These are phyloP conservation scores for Podaxis pistillaris DNA, from an alignment of 768 basidiomycete species.

Conservation along the genomic window DNA sequence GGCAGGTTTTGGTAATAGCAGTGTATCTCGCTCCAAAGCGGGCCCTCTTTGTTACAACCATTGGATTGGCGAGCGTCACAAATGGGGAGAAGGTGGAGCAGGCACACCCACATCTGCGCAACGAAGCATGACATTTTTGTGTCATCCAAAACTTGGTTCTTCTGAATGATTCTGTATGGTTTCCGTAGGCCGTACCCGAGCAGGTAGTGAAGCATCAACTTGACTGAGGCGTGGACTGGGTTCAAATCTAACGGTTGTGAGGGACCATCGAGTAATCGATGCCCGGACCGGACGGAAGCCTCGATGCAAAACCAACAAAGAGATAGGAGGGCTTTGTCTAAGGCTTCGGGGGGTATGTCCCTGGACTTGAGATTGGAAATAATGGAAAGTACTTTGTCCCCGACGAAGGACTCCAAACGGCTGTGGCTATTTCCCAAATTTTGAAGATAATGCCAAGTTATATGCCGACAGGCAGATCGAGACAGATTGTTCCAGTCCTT, in stretches of 20 bases:
- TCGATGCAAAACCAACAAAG: conserved; percentile 13
- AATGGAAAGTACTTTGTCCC: not conserved
- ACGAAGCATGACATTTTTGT: conserved; percentile 6
- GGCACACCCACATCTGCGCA: conserved; percentile 14
- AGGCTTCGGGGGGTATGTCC: not conserved
- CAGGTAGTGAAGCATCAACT: conserved; percentile 4
- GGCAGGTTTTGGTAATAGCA: not conserved
- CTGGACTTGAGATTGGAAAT: not conserved
- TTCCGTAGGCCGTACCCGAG: conserved; percentile 8
- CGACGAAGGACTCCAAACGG: not conserved
- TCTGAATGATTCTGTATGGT: not conserved
- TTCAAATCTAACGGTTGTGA: conserved; percentile 4
- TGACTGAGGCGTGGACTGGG: conserved; percentile 4
- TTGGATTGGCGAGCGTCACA: not conserved
- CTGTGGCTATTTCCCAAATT: not conserved
- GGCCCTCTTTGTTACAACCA: not conserved
- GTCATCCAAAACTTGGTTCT: conserved; percentile 4
- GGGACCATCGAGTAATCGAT: not conserved
- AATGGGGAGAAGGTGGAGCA: conserved; percentile 4
- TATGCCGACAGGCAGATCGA: conserved; percentile 4
- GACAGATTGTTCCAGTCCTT: conserved; percentile 7
- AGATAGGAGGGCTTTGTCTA: conserved; percentile 7
- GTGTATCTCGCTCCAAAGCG: conserved; percentile 6
- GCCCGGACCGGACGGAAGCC: conserved; percentile 7
- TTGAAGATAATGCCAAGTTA: conserved; percentile 5